These are phyloP conservation scores for Tolypocladium endophyticum DNA, from an alignment of 2,329 filamentous ascomycete genomes.

Conservation along the genomic window DNA sequence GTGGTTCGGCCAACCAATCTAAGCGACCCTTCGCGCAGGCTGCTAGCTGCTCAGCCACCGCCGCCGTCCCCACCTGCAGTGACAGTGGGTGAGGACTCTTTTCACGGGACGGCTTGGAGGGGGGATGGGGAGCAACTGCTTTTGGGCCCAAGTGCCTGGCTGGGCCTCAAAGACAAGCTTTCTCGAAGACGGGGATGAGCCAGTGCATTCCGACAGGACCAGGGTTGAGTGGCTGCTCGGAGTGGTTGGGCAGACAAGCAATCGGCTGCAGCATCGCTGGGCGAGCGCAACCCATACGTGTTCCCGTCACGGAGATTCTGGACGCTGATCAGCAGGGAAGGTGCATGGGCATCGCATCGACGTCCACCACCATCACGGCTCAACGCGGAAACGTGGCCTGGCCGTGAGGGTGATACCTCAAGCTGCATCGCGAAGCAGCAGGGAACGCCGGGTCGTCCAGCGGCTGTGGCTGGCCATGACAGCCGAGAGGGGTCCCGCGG, in stretches of 20 bases:
- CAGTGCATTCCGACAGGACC: background rate
- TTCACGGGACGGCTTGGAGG: background rate
- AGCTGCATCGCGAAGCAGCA: too few relatives aligned
- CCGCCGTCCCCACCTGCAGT: background rate
- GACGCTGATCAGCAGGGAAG: background rate
- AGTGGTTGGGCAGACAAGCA: background rate
- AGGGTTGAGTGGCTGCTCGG: background rate
- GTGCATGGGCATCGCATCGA: background rate
- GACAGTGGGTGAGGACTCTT: too few relatives aligned
- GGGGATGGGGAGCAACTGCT: too few relatives aligned
- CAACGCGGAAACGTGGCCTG: background rate
- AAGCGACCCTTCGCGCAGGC: background rate
- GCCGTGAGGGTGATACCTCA: background rate
- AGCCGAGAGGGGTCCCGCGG: background rate
- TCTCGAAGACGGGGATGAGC: background rate
- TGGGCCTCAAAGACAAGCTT: background rate
- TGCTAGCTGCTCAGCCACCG: background rate
- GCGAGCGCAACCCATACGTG: background rate
- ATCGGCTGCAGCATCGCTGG: background rate
- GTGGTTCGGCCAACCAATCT: background rate
- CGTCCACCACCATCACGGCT: background rate
- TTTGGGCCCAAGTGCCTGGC: background rate
- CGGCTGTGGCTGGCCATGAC: background rate
- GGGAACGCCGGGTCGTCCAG: background rate
- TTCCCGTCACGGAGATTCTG: background rate